Evolutionary conservation across 139 green algal genomes (phyloP), one percentile per base, ranked within the genome.

Genomic region (Pseudopediastrum boryanum): DNA sequence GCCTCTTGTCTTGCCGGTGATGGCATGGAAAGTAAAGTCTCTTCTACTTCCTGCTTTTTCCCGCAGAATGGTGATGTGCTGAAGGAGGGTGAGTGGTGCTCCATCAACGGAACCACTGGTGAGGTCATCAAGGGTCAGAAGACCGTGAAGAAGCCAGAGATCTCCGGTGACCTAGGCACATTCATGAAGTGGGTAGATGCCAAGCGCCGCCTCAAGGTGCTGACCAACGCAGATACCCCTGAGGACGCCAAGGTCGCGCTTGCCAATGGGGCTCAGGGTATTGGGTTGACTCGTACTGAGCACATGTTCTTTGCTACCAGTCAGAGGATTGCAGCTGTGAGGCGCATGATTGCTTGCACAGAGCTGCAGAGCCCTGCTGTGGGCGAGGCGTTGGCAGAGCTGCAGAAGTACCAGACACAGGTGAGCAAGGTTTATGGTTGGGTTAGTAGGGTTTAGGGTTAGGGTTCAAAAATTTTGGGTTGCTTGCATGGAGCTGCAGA

Each of bases 281-380:
- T 98, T 51, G 94, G 94, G 27, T 82, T 98, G 10, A 85, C 86
- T 41, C 89, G 94, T 69, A 98, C 94, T 0, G 94, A 98, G 85
- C 94, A 98, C 90, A 98, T 98, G 94, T 97, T 98, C 85, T 98
- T 98, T 75, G 71, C 84, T 42, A 91, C 81, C 1, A 79, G 86
- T 23, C 88, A 97, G 84, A 86, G 94, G 71, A 95, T 98, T 58
- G 77, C 81, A 6, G 89, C 90, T 8, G 89, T 98, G 71, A 81
- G 94, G 2, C 84, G 90, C 63, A 98, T 98, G 94, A 98, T 98
- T 65, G 90, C 92, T 33, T 89, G 89, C 42, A 81, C 89, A 66
- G 89, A 94, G 82, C 76, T 94, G 42, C 62, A 84, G 36, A 58
- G 43, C 19, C 54, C 64, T 39, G 77, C 75, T 39, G 79, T 86